Evolutionary conservation across 208 protist genomes (phyloP).

Genomic region (Acanthamoeba sp.): DNA sequence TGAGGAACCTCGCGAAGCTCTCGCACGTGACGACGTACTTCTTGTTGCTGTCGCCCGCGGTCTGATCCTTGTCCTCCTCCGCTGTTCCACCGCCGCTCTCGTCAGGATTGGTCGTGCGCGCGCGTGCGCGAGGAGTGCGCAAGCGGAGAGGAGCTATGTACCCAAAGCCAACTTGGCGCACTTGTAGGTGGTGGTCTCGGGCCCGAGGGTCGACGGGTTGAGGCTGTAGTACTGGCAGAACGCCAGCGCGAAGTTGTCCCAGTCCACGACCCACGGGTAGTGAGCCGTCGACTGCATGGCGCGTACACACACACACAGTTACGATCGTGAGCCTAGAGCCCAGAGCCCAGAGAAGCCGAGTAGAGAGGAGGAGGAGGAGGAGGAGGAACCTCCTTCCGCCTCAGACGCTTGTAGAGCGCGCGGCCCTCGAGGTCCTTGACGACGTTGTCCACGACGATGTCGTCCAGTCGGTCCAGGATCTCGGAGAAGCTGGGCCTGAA

Average conservation of each 20-base stretch:
- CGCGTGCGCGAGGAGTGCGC: too few species aligned
- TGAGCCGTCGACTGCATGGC: neutral
- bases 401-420: neutral
- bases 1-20: conserved; percentile 51
- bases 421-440: neutral
- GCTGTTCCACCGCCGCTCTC: neutral
- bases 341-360: too few species aligned
- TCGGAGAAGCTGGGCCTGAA: conserved; percentile 18
- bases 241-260: conserved; percentile 37
- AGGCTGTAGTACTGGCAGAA: conserved; percentile 23
- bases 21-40: conserved; percentile 62
- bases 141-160: neutral
- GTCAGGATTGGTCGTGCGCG: too few species aligned
- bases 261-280: conserved; percentile 36
- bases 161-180: conserved; percentile 50
- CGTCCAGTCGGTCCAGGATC: neutral
- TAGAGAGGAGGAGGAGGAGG: neutral
- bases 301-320: too few species aligned
- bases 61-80: conserved; percentile 70
- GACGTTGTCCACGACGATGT: neutral
- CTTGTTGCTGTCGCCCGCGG: conserved; percentile 22
- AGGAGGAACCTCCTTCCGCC: neutral
- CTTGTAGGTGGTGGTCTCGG: conserved; percentile 52
- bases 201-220: conserved; percentile 20
- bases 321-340: too few species aligned